A percentile compares a stretch with the other conserved stretches of the same genome.
phyloP scores from a whole-genome alignment of 78 protist species.

The Chrysochromulina parva region DNA sequence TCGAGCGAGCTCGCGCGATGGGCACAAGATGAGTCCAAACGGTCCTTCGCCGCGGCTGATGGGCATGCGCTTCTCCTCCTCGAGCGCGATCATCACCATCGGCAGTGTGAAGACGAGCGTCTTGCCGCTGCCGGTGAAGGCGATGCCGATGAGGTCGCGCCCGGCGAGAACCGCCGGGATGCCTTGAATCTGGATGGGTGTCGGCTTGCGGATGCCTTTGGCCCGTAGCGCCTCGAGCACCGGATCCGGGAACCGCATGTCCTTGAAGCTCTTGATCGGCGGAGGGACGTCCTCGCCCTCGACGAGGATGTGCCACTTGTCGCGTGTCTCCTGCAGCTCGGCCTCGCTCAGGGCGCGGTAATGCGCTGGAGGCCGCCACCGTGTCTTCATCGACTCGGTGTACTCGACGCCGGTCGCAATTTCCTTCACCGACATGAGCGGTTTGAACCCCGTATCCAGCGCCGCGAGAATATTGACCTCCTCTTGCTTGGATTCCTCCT shows the following conservation, averaged over 20 bases:
- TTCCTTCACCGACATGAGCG: constrained; percentile 43
- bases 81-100: constrained; percentile 78
- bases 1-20: constrained; percentile 94
- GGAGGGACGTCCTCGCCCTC: constrained; percentile 86
- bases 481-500: background rate
- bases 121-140: constrained; percentile 97
- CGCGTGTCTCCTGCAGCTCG: constrained; percentile 49
- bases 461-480: background rate
- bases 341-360: constrained; percentile 35
- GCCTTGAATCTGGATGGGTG: constrained; percentile 96
- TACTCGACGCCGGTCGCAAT: constrained; percentile 54
- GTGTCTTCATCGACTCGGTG: constrained; percentile 39
- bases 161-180: constrained; percentile 71
- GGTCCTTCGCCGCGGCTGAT: constrained; percentile 83
- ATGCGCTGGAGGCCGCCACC: constrained; percentile 63
- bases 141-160: constrained; percentile 97
- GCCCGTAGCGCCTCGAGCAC: constrained; percentile 53
- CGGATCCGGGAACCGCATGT: constrained; percentile 89
- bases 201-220: constrained; percentile 85
- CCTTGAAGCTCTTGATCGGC: constrained; percentile 75
- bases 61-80: constrained; percentile 80
- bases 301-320: constrained; percentile 73
- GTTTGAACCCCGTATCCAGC: background rate
- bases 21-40: constrained; percentile 81
- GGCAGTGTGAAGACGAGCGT: constrained; percentile 94